phyloP scores from a whole-genome alignment of 2,329 filamentous ascomycete species.

The Thielaviopsis punctulata region DNA sequence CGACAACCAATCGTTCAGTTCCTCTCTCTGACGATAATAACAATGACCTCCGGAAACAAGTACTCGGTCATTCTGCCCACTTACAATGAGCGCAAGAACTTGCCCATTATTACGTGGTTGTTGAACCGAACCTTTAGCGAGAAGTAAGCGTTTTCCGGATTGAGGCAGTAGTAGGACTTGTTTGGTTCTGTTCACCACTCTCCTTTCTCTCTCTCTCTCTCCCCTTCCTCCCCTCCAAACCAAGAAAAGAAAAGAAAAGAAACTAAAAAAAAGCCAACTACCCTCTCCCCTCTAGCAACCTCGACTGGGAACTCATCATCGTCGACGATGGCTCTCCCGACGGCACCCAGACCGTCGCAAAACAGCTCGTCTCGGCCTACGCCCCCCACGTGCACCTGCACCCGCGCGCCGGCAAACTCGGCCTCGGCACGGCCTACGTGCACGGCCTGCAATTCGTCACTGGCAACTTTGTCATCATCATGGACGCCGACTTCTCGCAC shows the following conservation, averaged over 20 bases:
- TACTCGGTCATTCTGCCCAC: constrained; percentile 97
- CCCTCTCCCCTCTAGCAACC: constrained; percentile 39
- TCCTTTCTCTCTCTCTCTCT: not conserved
- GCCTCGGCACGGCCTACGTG: constrained; percentile 91
- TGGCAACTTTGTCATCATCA: constrained; percentile 96
- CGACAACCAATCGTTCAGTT: no score
- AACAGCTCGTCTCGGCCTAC: constrained; percentile 81
- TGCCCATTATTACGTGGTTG: constrained; percentile 90
- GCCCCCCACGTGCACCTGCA: constrained; percentile 64
- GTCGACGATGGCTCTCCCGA: constrained; percentile 97
- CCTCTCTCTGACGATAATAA: constrained; percentile 9
- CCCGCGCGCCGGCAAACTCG: constrained; percentile 82
- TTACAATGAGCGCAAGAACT: constrained; percentile 95
- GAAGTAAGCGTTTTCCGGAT: constrained; percentile 48
- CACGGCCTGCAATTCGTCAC: constrained; percentile 80
- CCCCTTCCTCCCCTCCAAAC: not conserved
- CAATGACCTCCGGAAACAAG: constrained; percentile 48
- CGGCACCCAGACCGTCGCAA: constrained; percentile 77
- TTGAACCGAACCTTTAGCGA: constrained; percentile 83
- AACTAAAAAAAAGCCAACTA: no score
- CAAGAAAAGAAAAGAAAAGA: no score
- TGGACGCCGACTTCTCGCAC: constrained; percentile 98
- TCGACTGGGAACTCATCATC: constrained; percentile 95
- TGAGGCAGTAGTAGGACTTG: no score
- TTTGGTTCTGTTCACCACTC: not conserved